Evolutionary conservation across 23 red algal species (phyloP).

Genomic region (Gracilaria gracilis): DNA sequence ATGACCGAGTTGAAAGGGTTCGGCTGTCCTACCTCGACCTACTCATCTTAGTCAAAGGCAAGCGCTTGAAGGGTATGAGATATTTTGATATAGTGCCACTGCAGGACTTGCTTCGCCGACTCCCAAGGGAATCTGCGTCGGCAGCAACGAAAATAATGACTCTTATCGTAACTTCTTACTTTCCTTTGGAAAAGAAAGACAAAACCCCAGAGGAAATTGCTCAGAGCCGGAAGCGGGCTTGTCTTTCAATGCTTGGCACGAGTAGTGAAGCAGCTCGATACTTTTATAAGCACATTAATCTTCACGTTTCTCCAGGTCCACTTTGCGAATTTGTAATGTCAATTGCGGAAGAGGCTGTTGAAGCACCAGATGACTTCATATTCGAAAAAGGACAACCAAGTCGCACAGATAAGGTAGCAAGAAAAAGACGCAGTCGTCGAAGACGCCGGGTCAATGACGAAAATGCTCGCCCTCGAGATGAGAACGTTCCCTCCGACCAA

Average conservation of each 20-base stretch:
- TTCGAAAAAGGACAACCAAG: neutral
- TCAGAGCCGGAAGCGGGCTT: conserved; percentile 31
- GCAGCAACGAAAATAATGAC: conserved; percentile 45
- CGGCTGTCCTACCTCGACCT: conserved; percentile 52
- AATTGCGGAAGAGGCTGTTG: conserved; percentile 32
- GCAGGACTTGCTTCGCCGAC: conserved; percentile 55
- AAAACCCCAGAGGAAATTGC: conserved; percentile 47
- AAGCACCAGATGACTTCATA: conserved; percentile 16
- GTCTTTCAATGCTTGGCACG: conserved; percentile 49
- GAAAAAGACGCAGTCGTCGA: neutral
- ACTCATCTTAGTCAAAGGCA: conserved; percentile 42
- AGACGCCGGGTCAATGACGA: conserved; percentile 3
- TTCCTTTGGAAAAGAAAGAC: conserved; percentile 36
- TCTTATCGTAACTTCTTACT: conserved; percentile 64
- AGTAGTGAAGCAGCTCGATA: conserved; percentile 38
- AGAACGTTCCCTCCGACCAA: neutral
- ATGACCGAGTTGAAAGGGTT: conserved; percentile 61
- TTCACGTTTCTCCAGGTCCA: conserved; percentile 69
- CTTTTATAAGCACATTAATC: conserved; percentile 64
- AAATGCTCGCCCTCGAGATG: conserved; percentile 18
- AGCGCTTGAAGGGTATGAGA: conserved; percentile 49
- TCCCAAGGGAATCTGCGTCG: conserved; percentile 43
- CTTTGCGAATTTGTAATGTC: conserved; percentile 70
- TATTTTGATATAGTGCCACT: conserved; percentile 73
- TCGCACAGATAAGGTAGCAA: neutral